Percentiles rank a stretch among this genome's conserved stretches.
These are phyloP conservation scores for Tuber calosporum DNA, from an alignment of 495 filamentous ascomycete species.

Conservation along the genomic window DNA sequence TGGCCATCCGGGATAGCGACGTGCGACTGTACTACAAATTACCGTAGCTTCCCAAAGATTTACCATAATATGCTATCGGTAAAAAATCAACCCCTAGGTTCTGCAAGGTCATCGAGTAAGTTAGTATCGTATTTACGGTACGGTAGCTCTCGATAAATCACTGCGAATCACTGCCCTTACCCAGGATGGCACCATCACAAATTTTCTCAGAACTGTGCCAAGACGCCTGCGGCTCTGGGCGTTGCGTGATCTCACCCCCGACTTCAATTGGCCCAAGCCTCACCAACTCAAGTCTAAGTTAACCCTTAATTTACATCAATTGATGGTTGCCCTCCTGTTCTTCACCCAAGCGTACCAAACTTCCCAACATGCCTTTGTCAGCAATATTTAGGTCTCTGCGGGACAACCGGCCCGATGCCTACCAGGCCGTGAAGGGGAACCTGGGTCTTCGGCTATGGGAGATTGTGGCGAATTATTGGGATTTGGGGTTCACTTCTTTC, in stretches of 20 bases:
- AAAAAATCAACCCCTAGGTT: too few species aligned
- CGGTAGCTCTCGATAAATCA: background rate
- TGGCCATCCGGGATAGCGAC: too few species aligned
- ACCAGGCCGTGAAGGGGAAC: slow-evolving; percentile 22
- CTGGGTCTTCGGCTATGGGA: slow-evolving; percentile 17
- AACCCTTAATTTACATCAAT: background rate
- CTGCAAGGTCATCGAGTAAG: background rate
- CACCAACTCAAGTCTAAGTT: background rate
- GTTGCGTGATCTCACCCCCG: background rate
- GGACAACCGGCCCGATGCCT: slow-evolving; percentile 8
- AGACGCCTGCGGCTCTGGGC: background rate
- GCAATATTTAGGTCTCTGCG: slow-evolving; percentile 23
- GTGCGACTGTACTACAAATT: background rate
- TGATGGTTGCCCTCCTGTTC: too few species aligned
- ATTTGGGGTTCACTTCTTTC: slow-evolving; percentile 57
- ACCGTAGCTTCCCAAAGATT: background rate
- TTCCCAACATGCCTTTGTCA: slow-evolving; percentile 17
- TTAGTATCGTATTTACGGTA: too few species aligned
- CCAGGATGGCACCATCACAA: background rate
- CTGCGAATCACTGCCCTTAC: background rate
- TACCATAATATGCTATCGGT: background rate
- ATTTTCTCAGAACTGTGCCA: background rate
- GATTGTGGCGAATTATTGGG: slow-evolving; percentile 45
- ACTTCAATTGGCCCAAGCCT: background rate
- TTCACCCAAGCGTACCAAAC: background rate